phyloP scores from a whole-genome alignment of 345 rosid genomes.

The Bruguiera sexangula region DNA sequence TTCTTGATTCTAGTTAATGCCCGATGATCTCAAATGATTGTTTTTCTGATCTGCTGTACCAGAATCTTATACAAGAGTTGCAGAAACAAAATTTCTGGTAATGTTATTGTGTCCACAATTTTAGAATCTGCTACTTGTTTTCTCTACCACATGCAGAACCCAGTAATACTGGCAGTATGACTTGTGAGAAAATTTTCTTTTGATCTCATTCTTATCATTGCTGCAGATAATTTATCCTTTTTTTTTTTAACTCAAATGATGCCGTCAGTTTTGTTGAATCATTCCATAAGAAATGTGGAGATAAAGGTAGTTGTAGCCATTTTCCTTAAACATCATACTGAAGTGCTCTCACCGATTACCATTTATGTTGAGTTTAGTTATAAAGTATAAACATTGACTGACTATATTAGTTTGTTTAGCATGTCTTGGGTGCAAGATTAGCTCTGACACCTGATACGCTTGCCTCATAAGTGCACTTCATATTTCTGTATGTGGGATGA shows the following conservation, averaged over 20 bases:
- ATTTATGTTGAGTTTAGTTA: not conserved
- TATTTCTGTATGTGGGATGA: too few relatives aligned
- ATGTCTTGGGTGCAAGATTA: too few relatives aligned
- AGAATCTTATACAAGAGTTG: constrained; percentile 58
- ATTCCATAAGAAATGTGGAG: constrained; percentile 79
- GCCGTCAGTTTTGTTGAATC: constrained; percentile 60
- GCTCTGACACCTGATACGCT: too few relatives aligned
- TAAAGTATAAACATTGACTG: too few relatives aligned
- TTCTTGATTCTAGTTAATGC: not conserved
- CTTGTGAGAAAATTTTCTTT: not conserved
- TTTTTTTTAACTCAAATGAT: constrained; percentile 60
- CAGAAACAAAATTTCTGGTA: constrained; percentile 78
- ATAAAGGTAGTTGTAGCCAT: constrained; percentile 62
- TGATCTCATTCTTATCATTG: constrained; percentile 2
- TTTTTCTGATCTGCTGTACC: constrained; percentile 65
- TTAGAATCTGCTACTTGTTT: not conserved
- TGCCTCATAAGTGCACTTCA: too few relatives aligned
- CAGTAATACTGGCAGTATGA: not conserved
- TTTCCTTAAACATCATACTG: constrained; percentile 5
- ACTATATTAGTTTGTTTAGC: too few relatives aligned
- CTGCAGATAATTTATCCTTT: constrained; percentile 59
- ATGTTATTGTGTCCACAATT: constrained; percentile 15
- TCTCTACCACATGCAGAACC: not conserved
- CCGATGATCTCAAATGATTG: constrained; percentile 20
- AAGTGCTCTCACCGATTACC: not conserved